Base-by-base conservation (phyloP, 2,329 filamentous ascomycete species). In the Apiospora malaysiana region DNA sequence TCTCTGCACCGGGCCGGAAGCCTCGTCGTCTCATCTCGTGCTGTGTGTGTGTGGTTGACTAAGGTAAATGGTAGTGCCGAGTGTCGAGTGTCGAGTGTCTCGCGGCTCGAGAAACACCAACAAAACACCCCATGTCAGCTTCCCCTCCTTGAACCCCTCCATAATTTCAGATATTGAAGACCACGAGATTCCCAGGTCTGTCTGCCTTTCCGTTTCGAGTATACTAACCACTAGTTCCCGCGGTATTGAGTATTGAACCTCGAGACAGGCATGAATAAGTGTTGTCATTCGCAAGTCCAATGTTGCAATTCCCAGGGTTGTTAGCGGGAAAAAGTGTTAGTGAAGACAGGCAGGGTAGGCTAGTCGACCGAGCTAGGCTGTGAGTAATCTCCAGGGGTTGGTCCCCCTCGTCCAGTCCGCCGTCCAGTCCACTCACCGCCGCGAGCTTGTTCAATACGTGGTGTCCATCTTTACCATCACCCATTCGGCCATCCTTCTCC, bases 351-450 rank as follows among this genome's bases (percentile, higher is more conserved):
- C 32, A 32, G 49, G 23, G 23, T 4, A 27, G 32, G 27, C 18
- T 63, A 63, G 56, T 23, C 27, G 21, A 21, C 56, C 56, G 32
- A 40, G 56, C 56, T 63, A 63, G 40, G 56, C 56, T 63, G 56
- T 63, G 56, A 63, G 56, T 40, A 63, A 63, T 63, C 56, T 63
- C 56, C 56, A 63, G 56, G 56, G 56, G 32, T 7, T 32, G 18
- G 56, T n/a, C 27, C 27, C 18, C 16, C 27, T 32, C 14, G 7
- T 59, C 25, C 51, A 59, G 51, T 32, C 7, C 16, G 16, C 21
- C 51, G 25, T 2, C 16, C 25, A 56, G 16, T 32, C 25, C 51
- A 21, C 56, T 63, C 56, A 63, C 56, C 56, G 56, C 46, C 46
- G 46, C 46, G n/a, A 32, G 32, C 46, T 32, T 18, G 16, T 27